Conservation (phyloP, 2,329 filamentous ascomycete species). For the Penicillium sp. region DNA sequence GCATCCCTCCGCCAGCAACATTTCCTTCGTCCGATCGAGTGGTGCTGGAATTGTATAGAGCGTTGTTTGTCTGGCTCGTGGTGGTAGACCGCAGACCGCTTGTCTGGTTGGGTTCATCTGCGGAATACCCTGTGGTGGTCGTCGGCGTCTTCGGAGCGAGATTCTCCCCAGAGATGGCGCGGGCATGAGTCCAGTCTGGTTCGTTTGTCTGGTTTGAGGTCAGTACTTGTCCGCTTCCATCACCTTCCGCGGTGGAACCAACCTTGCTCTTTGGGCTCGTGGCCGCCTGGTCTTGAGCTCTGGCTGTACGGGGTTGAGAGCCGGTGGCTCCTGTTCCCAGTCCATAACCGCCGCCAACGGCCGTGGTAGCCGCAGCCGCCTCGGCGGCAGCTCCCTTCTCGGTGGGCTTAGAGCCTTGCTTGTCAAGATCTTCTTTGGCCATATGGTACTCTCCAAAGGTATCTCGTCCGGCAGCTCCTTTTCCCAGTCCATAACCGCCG, state of each 20-base stretch:
- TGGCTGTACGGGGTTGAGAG: background rate
- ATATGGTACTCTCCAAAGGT: background rate
- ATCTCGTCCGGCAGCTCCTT: background rate
- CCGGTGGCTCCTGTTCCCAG: constrained; percentile 3
- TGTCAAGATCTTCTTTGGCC: background rate
- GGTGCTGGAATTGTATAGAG: background rate
- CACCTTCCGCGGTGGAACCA: background rate
- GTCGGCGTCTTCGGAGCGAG: background rate
- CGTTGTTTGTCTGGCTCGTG: constrained; percentile 5
- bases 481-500: constrained; percentile 7
- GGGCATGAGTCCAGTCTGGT: background rate
- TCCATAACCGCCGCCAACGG: background rate
- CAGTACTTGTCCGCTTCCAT: background rate
- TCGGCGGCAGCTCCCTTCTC: background rate
- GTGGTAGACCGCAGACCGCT: constrained; percentile 3
- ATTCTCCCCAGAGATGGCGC: background rate
- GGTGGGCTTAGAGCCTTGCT: constrained; percentile 1
- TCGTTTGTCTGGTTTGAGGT: background rate
- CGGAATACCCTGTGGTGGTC: background rate
- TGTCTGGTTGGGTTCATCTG: background rate
- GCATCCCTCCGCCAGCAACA: background rate
- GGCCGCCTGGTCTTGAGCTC: background rate
- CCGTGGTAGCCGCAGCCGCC: background rate
- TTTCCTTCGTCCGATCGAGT: background rate
- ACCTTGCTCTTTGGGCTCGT: background rate